Base-by-base conservation (phyloP, 2,329 filamentous ascomycete species). In the Calonectria hawksworthii region DNA sequence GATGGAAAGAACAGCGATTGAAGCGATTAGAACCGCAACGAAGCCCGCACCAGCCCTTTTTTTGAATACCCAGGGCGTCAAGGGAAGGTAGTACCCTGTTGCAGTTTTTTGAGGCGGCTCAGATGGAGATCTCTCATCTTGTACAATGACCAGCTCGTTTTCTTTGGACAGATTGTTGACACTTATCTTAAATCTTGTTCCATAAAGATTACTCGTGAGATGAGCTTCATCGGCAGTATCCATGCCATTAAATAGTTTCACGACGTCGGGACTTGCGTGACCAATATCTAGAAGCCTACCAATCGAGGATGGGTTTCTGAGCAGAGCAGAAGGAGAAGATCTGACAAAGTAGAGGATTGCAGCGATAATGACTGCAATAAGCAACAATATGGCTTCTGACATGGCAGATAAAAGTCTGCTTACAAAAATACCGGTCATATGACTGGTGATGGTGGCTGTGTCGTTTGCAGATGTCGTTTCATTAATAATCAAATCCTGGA, bases 331-430 rank as follows among this genome's bases (percentile, higher is more conserved):
- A 3, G 18, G 9, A 36, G 52, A 59, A 36, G 30, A 59, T 8
- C 52, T 23, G 32, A 59, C 21, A 4, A 59, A 36, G 32, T 59
- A 59, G 2, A 59, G 32, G 32, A 59, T 59, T 1, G 21, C 23
- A 3, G 52, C 52, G 0, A 59, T 18, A 0, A 36, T 23, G 0
- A 59, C 32, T 7, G 52, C 52, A 36, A 59, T n/a, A 23, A 59
- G 52, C 10, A 59, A 7, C 11, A 59, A 23, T 2, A 34, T n/a
- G 13, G 52, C 52, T 36, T 36, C 52, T 28, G 47, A 47, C 2
- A 59, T 18, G 5, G 69, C 69, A 47, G 69, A 47, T 2, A 72
- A 66, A 7, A 1, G n/a, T 32, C 69, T 32, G 23, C 69, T 72
- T 9, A 66, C 69, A 1, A 59, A 18, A 3, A 72, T 72, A 2